Evolutionary conservation across 148 eudicot genomes (phyloP).

Genomic region (Nepenthes gracilis): DNA sequence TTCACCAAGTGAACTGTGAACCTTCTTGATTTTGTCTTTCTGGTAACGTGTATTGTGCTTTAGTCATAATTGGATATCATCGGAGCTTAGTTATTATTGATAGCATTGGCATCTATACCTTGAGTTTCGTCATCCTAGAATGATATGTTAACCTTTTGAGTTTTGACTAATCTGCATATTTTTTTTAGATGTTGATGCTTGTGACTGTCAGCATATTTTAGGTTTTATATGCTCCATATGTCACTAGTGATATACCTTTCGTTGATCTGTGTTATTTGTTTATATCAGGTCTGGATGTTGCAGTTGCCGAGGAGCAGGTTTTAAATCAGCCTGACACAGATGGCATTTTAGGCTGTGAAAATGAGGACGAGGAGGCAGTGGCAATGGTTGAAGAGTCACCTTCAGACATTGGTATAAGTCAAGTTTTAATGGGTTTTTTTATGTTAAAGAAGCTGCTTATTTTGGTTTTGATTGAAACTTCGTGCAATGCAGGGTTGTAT

Average conservation of each 20-base stretch:
- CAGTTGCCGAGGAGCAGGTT: conserved; percentile 65
- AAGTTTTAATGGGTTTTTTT: neutral
- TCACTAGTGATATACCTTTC: neutral
- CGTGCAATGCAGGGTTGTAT: too few relatives aligned
- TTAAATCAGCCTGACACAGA: conserved; percentile 57
- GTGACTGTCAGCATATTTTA: too few relatives aligned
- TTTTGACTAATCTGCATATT: too few relatives aligned
- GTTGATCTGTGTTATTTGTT: neutral
- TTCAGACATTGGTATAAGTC: conserved; percentile 37
- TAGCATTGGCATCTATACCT: too few relatives aligned
- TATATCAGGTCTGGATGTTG: conserved; percentile 45
- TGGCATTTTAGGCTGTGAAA: conserved; percentile 49
- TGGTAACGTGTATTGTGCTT: too few relatives aligned
- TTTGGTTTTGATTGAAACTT: neutral
- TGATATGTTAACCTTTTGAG: too few relatives aligned
- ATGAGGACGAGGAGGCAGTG: conserved; percentile 68
- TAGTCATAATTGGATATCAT: too few relatives aligned
- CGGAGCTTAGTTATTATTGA: too few relatives aligned
- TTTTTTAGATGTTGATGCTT: too few relatives aligned
- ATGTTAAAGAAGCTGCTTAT: neutral
- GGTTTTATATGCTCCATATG: neutral
- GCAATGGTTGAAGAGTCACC: conserved; percentile 66
- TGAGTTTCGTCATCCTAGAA: too few relatives aligned
- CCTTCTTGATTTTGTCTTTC: too few relatives aligned
- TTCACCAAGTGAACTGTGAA: too few relatives aligned